Evolutionary conservation across 176 grass and related monocot genomes (phyloP), one percentile per base, ranked within the genome.

Genomic region (Poa annua): DNA sequence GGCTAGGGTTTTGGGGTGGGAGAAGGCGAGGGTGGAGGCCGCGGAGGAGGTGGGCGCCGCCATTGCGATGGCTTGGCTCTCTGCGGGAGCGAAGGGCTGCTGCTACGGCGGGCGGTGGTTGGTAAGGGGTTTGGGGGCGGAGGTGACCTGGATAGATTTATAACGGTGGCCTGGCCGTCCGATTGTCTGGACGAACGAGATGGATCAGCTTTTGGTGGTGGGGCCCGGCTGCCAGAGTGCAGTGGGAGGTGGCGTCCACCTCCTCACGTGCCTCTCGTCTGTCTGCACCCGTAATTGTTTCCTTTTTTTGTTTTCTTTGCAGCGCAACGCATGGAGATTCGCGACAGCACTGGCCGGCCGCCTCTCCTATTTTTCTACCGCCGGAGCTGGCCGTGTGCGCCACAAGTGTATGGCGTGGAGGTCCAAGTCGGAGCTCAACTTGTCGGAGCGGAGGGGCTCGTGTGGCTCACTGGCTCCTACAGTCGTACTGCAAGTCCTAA

Each of bases 1-100:
- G 60, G 80, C 54, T 75, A 90, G 88, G 90, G 81, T 84, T 91
- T 94, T 97, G 57, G 88, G 56, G 81, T 81, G 29, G 21, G 83
- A 70, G 71, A 87, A 81, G 77, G 82, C 70, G 60, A 85, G 75
- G 20, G 87, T 78, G 62, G 85, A 29, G 0, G 83, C 65, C 51
- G 85, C 86, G 67, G 85, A 85, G 26, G 85, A 83, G 26, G 85
- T 78, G 12, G 82, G 78, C 57, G 92, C 92, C 69, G 86, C 84
- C 93, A 97, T 97, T 14, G 45, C 52, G n/a, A n/a, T n/a, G n/a
- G n/a, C n/a, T n/a, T 67, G 41, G 7, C 64, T 72, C 69, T 72
- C 69, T 47, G 77, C 29, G 62, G 62, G 52, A 11, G 9, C 20
- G 35, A 25, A 35, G 21, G 41, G 54, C 12, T n/a, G 35, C 36